phyloP scores from a whole-genome alignment of 2,329 filamentous ascomycete genomes.

The Coniella lustricola region DNA sequence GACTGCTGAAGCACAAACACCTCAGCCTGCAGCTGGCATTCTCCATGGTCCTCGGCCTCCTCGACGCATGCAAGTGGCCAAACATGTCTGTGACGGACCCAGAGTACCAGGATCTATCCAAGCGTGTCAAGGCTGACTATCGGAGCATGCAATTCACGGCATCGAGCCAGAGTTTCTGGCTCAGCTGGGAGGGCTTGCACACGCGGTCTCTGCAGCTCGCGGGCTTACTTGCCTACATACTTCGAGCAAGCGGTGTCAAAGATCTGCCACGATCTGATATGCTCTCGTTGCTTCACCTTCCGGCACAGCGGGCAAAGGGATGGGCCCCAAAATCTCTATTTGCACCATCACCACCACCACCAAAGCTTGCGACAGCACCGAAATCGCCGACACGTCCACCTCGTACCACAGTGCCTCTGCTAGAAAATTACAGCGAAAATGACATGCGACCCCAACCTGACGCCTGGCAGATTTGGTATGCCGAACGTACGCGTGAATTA shows the following conservation, averaged over 20 bases:
- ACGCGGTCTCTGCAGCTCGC: conserved; percentile 15
- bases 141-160: conserved; percentile 9
- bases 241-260: conserved; percentile 9
- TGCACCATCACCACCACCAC: too few relatives aligned
- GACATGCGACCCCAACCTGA: conserved; percentile 3
- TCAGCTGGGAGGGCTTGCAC: conserved; percentile 16
- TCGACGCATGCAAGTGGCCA: conserved; percentile 12
- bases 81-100: neutral
- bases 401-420: conserved; percentile 6
- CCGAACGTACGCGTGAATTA: conserved; percentile 10
- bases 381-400: neutral
- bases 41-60: conserved; percentile 10
- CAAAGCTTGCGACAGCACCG: too few relatives aligned
- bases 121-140: conserved; percentile 12
- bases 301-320: neutral
- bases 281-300: conserved; percentile 8
- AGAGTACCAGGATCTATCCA: conserved; percentile 9
- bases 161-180: conserved; percentile 15
- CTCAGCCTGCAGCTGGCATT: conserved; percentile 14
- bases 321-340: neutral
- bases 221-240: conserved; percentile 13
- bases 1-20: conserved; percentile 10
- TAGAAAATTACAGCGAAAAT: conserved; percentile 8
- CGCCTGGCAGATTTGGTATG: conserved; percentile 17
- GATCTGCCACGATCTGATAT: conserved; percentile 15